These are phyloP conservation scores for Pseudotulostoma volvatum DNA, from an alignment of 495 filamentous ascomycete species.

Conservation along the genomic window DNA sequence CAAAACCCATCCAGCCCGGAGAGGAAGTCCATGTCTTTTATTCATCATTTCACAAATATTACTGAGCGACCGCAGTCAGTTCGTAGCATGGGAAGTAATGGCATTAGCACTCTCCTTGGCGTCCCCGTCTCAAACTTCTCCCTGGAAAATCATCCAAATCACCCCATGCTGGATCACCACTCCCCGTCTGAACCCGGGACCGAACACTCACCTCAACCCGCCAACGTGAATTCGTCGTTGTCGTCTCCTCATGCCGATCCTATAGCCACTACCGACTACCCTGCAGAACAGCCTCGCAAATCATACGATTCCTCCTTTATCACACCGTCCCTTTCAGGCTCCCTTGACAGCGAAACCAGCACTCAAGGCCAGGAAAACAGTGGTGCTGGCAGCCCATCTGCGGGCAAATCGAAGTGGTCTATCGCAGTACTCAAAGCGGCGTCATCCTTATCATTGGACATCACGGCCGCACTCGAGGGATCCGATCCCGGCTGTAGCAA, in stretches of 20 bases:
- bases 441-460: not conserved
- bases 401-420: not conserved
- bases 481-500: not conserved
- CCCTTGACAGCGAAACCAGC: not conserved
- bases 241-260: not conserved
- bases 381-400: not conserved
- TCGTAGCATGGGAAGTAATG: too few relatives aligned
- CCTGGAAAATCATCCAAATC: not conserved
- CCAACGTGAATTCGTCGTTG: not conserved
- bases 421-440: not conserved
- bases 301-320: not conserved
- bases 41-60: too few relatives aligned
- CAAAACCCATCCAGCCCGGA: too few relatives aligned
- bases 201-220: not conserved
- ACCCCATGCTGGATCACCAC: not conserved
- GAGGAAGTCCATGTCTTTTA: too few relatives aligned
- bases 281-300: too few relatives aligned
- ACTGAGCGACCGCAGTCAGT: too few relatives aligned
- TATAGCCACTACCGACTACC: too few relatives aligned
- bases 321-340: not conserved
- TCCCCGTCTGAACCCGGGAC: not conserved
- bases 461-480: not conserved
- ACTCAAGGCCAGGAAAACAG: not conserved
- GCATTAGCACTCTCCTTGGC: too few relatives aligned
- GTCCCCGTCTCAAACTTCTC: too few relatives aligned